These are phyloP conservation scores for Letharia columbiana DNA, from an alignment of 495 filamentous ascomycete species.

Conservation along the genomic window DNA sequence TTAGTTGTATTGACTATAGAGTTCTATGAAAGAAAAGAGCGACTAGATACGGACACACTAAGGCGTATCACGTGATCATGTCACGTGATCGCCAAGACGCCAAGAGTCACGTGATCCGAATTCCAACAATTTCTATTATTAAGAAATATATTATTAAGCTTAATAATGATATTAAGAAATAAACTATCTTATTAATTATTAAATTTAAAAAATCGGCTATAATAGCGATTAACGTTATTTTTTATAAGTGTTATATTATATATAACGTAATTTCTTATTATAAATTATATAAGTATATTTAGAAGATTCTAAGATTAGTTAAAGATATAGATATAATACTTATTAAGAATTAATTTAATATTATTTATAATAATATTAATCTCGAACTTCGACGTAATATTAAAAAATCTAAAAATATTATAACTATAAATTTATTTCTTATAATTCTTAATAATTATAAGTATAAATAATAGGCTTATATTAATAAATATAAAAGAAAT, in stretches of 20 bases:
- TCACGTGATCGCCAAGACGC: too few relatives aligned
- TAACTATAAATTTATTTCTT: conserved; percentile 3
- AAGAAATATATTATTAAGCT: background rate
- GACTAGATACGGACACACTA: too few relatives aligned
- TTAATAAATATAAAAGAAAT: background rate
- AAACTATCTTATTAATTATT: background rate
- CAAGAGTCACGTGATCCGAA: too few relatives aligned
- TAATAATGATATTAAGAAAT: background rate
- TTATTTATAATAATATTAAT: conserved; percentile 10
- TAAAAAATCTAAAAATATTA: background rate
- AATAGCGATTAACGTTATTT: background rate
- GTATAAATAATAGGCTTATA: conserved; percentile 4
- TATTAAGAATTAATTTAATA: conserved; percentile 3
- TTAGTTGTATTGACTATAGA: too few relatives aligned
- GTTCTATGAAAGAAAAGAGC: too few relatives aligned
- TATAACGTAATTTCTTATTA: background rate
- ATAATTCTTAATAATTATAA: conserved; percentile 7
- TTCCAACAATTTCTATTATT: background rate
- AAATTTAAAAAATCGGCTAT: conserved; percentile 5
- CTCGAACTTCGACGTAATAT: conserved; percentile 4
- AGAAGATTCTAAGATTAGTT: conserved; percentile 4
- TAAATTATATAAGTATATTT: conserved; percentile 4
- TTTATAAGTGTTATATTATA: background rate
- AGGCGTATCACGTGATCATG: too few relatives aligned
- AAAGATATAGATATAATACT: conserved; percentile 2